Percentiles rank a stretch among this genome's conserved stretches.
Evolutionary conservation across 2,329 filamentous ascomycete species (phyloP).

Genomic region (Exophiala viscosa): DNA sequence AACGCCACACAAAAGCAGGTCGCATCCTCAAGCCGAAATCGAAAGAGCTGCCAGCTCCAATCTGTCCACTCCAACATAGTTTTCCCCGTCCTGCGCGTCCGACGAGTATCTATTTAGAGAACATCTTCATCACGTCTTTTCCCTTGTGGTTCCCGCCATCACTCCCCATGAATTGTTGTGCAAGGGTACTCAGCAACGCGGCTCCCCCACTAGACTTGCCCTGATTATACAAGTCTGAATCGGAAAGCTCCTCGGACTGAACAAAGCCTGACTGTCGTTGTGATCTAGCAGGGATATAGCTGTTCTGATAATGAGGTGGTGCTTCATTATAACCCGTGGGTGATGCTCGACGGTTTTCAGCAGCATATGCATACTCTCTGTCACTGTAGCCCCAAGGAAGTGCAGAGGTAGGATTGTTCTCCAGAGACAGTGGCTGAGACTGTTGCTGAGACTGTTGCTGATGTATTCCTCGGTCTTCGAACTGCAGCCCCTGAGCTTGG

Average conservation of each 20-base stretch:
- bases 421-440: neutral
- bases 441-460: neutral
- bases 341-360: too few species aligned
- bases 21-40: too few species aligned
- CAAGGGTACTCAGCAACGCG: constrained; percentile 1
- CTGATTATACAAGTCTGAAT: neutral
- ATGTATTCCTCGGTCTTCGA: neutral
- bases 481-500: constrained; percentile 6
- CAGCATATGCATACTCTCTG: neutral
- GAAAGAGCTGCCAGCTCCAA: too few species aligned
- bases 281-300: neutral
- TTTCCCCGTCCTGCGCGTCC: too few species aligned
- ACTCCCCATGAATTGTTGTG: constrained; percentile 1
- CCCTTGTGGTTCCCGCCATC: constrained; percentile 6
- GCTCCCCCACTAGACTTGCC: neutral
- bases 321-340: too few species aligned
- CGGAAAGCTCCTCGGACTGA: constrained; percentile 3
- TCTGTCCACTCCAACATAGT: too few species aligned
- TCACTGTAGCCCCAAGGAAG: constrained; percentile 3
- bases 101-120: neutral
- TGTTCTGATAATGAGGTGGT: neutral
- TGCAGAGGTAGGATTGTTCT: constrained; percentile 6
- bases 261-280: constrained; percentile 7
- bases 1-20: too few species aligned
- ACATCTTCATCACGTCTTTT: constrained; percentile 7